These are phyloP conservation scores for Russula sp. DNA, from an alignment of 768 basidiomycete genomes.

Conservation along the genomic window DNA sequence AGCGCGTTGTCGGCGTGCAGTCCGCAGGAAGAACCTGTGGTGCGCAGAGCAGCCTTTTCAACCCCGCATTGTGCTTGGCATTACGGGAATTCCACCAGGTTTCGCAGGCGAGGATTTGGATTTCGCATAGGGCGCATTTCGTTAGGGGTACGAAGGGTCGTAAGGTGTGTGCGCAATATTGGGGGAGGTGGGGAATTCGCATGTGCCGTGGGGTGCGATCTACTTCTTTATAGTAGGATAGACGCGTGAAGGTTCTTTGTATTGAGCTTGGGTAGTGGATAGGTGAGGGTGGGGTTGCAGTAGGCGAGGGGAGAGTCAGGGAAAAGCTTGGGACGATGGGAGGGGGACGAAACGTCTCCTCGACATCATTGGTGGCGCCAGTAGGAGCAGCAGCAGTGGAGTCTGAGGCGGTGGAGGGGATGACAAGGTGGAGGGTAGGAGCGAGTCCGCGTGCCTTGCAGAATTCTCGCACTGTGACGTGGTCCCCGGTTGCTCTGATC, in stretches of 20 bases:
- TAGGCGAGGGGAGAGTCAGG: conserved; percentile 1
- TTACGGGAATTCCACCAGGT: conserved; percentile 8
- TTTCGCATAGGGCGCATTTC: background rate
- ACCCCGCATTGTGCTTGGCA: too few species aligned
- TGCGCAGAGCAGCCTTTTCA: background rate
- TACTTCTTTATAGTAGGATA: background rate
- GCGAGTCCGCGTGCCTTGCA: background rate
- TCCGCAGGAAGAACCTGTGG: conserved; percentile 1
- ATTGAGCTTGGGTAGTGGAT: background rate
- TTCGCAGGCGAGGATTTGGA: conserved; percentile 15
- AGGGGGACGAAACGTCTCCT: background rate
- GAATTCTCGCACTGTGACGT: background rate
- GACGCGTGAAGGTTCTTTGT: background rate
- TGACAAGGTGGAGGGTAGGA: background rate
- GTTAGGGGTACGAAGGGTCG: background rate
- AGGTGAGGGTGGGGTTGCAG: background rate
- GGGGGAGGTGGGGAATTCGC: conserved; percentile 15
- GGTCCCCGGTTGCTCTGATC: conserved; percentile 8
- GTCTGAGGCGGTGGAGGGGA: background rate
- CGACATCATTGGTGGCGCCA: background rate
- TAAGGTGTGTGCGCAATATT: conserved; percentile 5
- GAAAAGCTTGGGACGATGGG: background rate
- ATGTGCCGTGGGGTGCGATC: background rate
- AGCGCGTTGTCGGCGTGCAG: background rate
- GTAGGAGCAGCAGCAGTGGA: background rate